phyloP scores from a whole-genome alignment of 805 yeast species.

The Nakazawaea holstii region DNA sequence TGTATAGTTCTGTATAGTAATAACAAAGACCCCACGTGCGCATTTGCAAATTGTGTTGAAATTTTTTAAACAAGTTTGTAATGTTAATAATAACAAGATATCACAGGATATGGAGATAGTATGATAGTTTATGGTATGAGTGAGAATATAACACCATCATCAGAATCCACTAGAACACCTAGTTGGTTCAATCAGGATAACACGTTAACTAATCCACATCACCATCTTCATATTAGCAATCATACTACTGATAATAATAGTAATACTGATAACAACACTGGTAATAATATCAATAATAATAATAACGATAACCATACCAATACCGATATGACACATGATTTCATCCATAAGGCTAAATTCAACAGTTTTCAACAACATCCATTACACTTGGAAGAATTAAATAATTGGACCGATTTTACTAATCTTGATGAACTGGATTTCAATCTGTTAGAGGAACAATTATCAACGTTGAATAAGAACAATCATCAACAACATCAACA shows the following conservation, averaged over 20 bases:
- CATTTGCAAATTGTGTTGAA: no score
- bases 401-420: constrained; percentile 7
- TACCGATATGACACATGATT: no score
- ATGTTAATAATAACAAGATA: no score
- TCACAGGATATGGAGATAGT: no score
- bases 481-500: background rate
- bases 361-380: background rate
- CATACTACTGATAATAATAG: background rate
- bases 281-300: background rate
- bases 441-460: constrained; percentile 6
- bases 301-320: background rate
- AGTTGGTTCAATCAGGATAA: no score
- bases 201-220: no score
- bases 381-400: background rate
- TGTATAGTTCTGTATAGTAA: no score
- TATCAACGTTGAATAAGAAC: background rate
- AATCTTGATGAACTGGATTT: constrained; percentile 7
- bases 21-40: background rate
- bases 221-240: background rate
- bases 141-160: no score
- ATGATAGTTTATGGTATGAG: no score
- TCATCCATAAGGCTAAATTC: background rate
- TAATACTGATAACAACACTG: background rate
- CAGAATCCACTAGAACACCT: no score
- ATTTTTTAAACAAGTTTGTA: no score